Percentiles rank a stretch among this genome's conserved stretches.
Conservation (phyloP, 495 filamentous ascomycete species). For the Barbatosphaeria neglecta region DNA sequence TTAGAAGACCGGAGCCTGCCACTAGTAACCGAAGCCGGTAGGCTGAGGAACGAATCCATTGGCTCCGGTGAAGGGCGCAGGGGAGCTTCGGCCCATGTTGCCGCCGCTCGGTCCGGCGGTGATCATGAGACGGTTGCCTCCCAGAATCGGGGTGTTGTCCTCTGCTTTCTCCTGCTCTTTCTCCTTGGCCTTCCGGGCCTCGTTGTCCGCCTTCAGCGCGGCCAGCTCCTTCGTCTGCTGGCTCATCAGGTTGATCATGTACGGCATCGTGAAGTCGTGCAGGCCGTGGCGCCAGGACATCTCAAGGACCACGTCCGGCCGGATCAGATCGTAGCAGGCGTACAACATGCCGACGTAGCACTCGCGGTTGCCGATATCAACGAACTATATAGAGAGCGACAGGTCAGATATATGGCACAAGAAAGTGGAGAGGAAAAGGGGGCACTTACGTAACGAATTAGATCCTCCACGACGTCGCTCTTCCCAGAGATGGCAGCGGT, state of each 20-base stretch:
- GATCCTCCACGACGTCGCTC: slow-evolving; percentile 83
- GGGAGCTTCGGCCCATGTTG: slow-evolving; percentile 29
- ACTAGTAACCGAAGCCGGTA: slow-evolving; percentile 53
- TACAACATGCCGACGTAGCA: slow-evolving; percentile 99
- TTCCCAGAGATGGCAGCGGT: slow-evolving; percentile 93
- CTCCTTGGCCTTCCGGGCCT: slow-evolving; percentile 87
- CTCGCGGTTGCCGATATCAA: slow-evolving; percentile 97
- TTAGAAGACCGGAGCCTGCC: slow-evolving; percentile 11
- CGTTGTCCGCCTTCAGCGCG: slow-evolving; percentile 85
- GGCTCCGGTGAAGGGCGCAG: slow-evolving; percentile 56
- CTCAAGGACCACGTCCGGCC: slow-evolving; percentile 83
- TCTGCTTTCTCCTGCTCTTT: slow-evolving; percentile 77
- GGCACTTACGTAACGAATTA: slow-evolving; percentile 84
- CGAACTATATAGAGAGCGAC: slow-evolving; percentile 62
- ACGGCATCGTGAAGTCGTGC: slow-evolving; percentile 97
- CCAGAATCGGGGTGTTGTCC: slow-evolving; percentile 86
- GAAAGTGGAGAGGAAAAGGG: background rate
- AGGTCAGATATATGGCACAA: background rate
- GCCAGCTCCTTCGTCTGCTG: slow-evolving; percentile 83
- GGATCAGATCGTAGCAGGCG: slow-evolving; percentile 94
- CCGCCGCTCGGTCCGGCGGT: slow-evolving; percentile 69
- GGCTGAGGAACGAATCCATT: slow-evolving; percentile 75
- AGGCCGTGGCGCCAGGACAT: slow-evolving; percentile 94
- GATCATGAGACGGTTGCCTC: slow-evolving; percentile 87
- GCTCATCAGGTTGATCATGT: slow-evolving; percentile 95